Evolutionary conservation across 768 basidiomycete species (phyloP).

Genomic region (Lactifluus volemus): DNA sequence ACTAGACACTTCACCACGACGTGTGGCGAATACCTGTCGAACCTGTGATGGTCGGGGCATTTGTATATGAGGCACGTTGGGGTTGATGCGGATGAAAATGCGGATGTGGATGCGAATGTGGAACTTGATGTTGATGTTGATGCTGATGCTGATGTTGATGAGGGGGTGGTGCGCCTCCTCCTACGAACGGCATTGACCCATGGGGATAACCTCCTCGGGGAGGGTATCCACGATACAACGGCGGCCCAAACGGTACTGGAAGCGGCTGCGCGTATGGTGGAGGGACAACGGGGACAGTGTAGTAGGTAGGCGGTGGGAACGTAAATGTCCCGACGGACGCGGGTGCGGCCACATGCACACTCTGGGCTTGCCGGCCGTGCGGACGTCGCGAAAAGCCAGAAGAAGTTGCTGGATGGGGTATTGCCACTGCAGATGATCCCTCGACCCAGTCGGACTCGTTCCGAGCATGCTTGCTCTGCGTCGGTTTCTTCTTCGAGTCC

Average conservation of each 20-base stretch:
- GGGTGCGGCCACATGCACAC: conserved; percentile 8
- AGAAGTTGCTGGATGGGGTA: not conserved
- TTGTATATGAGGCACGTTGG: not conserved
- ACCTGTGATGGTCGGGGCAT: conserved; percentile 9
- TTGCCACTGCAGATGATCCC: not conserved
- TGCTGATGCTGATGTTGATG: conserved; percentile 6
- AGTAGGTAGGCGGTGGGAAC: conserved; percentile 16
- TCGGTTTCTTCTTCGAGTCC: conserved; percentile 9
- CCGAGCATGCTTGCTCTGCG: conserved; percentile 2
- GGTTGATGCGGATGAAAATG: conserved; percentile 4
- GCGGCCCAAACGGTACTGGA: not conserved
- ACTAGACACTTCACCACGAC: conserved; percentile 1
- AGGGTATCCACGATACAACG: conserved; percentile 4
- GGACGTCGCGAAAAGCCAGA: not conserved
- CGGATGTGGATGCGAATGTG: not conserved
- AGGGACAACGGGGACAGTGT: not conserved
- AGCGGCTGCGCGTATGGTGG: conserved; percentile 2
- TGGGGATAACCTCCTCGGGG: conserved; percentile 2
- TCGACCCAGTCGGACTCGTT: conserved; percentile 1
- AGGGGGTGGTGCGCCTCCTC: not conserved
- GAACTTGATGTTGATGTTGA: conserved; percentile 2
- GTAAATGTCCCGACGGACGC: conserved; percentile 17
- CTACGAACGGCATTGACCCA: not conserved
- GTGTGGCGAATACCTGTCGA: conserved; percentile 18
- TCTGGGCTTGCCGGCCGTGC: not conserved